Percentiles rank a stretch among this genome's conserved stretches.
These are phyloP conservation scores for Xerocomellus intermedius DNA, from an alignment of 768 basidiomycete genomes.

Conservation along the genomic window DNA sequence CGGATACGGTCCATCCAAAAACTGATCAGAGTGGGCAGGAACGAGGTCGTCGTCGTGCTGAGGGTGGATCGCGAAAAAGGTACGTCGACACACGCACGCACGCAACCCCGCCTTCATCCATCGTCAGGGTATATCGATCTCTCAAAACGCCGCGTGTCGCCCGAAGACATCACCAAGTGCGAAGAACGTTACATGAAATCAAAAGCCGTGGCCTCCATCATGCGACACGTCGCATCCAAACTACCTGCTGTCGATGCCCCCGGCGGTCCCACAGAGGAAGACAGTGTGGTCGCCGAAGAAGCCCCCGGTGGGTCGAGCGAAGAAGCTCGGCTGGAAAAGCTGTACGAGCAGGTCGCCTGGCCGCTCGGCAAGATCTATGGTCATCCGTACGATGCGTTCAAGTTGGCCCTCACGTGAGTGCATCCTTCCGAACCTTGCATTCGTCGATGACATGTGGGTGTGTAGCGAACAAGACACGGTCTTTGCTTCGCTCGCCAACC, in stretches of 20 bases:
- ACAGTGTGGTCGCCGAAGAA: slow-evolving; percentile 23
- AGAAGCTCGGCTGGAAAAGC: slow-evolving; percentile 75
- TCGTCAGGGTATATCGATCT: slow-evolving; percentile 92
- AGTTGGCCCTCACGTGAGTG: slow-evolving; percentile 87
- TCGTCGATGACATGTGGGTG: too few species aligned
- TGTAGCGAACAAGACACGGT: slow-evolving; percentile 72
- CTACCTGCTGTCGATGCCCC: slow-evolving; percentile 46
- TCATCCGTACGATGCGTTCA: slow-evolving; percentile 97
- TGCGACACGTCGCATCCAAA: slow-evolving; percentile 87
- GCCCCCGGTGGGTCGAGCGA: slow-evolving; percentile 48
- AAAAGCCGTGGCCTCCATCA: slow-evolving; percentile 91
- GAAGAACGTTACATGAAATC: slow-evolving; percentile 99
- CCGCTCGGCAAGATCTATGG: slow-evolving; percentile 90
- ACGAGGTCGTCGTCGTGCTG: slow-evolving; percentile 97
- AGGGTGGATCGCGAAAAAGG: slow-evolving; percentile 99
- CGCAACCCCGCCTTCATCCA: background rate
- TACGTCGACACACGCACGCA: slow-evolving; percentile 30
- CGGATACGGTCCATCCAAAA: slow-evolving; percentile 98
- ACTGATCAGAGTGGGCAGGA: slow-evolving; percentile 94
- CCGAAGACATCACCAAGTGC: slow-evolving; percentile 98
- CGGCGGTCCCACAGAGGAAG: slow-evolving; percentile 27
- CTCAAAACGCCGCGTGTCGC: slow-evolving; percentile 95
- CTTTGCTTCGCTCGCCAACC: slow-evolving; percentile 65
- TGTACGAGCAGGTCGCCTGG: slow-evolving; percentile 93
- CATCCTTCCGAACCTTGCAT: background rate